Evolutionary conservation across 306 rosid species (phyloP).

Genomic region (apple (Malus domestica)): ASM211411v1 NC_041790.1:19520001-19520500

Average conservation of each 20-base stretch:
- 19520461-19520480: conserved; percentile 38
- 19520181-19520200: conserved; percentile 29
- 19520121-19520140: conserved; percentile 45
- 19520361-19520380: conserved; percentile 79
- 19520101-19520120: conserved; percentile 28
- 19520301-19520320: conserved; percentile 18
- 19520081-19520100: conserved; percentile 38
- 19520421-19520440: conserved; percentile 27
- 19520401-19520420: conserved; percentile 53
- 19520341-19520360: conserved; percentile 53
- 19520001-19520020: conserved; percentile 27
- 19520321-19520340: conserved; percentile 41
- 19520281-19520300: conserved; percentile 48
- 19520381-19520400: conserved; percentile 79
- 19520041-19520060: conserved; percentile 49
- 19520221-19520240: conserved; percentile 54
- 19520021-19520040: conserved; percentile 57
- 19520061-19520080: conserved; percentile 58
- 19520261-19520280: conserved; percentile 35
- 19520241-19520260: conserved; percentile 68
- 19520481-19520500: conserved; percentile 77
- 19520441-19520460: conserved; percentile 33
- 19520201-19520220: conserved; percentile 37
- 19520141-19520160: conserved; percentile 49
- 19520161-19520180: conserved; percentile 49